Conservation (phyloP, 2,329 filamentous ascomycete species). For the Fragosphaeria purpurea region DNA sequence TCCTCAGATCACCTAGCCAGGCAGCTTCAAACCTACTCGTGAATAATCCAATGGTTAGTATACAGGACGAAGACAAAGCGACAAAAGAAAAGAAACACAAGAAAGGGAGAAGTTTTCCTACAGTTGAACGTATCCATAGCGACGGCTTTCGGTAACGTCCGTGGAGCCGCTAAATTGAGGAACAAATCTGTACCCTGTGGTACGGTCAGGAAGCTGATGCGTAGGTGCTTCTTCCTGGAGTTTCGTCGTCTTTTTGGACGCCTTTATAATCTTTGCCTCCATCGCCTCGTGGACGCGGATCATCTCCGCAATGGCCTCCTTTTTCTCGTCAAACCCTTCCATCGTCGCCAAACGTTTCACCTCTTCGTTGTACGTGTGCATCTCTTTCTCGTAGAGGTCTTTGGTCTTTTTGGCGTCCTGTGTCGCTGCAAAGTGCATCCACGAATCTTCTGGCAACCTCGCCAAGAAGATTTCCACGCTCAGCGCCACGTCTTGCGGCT, state of each 20-base stretch:
- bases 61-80: not conserved
- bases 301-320: slow-evolving; percentile 39
- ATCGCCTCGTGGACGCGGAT: slow-evolving; percentile 44
- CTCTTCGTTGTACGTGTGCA: slow-evolving; percentile 25
- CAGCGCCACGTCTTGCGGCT: slow-evolving; percentile 20
- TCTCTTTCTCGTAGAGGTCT: slow-evolving; percentile 22
- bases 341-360: slow-evolving; percentile 20
- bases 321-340: slow-evolving; percentile 39
- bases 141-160: slow-evolving; percentile 45
- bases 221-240: no score
- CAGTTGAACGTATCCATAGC: slow-evolving; percentile 52
- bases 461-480: slow-evolving; percentile 44
- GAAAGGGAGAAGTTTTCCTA: slow-evolving; percentile 25
- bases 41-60: no score
- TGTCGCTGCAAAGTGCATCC: slow-evolving; percentile 45
- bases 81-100: no score
- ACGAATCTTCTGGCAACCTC: slow-evolving; percentile 42
- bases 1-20: slow-evolving; percentile 58
- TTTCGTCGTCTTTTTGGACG: slow-evolving; percentile 29
- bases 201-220: not conserved
- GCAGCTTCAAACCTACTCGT: slow-evolving; percentile 54
- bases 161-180: slow-evolving; percentile 44
- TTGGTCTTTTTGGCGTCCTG: slow-evolving; percentile 26
- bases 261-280: slow-evolving; percentile 38
- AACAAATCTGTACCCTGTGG: slow-evolving; percentile 32